These are phyloP conservation scores for Epichloe sibirici DNA, from an alignment of 2,329 filamentous ascomycete species.

Conservation along the genomic window DNA sequence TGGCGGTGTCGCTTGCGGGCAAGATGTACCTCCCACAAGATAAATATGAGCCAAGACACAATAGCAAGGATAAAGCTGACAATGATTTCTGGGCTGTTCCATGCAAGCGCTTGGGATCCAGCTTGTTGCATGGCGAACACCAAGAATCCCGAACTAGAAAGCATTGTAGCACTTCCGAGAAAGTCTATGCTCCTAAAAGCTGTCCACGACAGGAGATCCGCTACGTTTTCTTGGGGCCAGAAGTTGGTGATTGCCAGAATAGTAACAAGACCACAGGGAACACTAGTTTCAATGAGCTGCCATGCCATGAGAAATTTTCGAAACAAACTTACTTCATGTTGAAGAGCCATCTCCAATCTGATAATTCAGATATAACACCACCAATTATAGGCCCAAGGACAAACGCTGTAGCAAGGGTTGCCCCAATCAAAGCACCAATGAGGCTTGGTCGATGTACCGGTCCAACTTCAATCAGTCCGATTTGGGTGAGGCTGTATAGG, in stretches of 20 bases:
- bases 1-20: slow-evolving; percentile 21
- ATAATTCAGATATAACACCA: slow-evolving; percentile 39
- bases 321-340: slow-evolving; percentile 41
- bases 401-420: slow-evolving; percentile 44
- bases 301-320: not conserved
- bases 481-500: slow-evolving; percentile 47
- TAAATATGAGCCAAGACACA: slow-evolving; percentile 35
- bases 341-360: slow-evolving; percentile 48
- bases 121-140: slow-evolving; percentile 46
- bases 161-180: slow-evolving; percentile 36
- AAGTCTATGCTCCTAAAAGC: slow-evolving; percentile 39
- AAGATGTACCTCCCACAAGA: slow-evolving; percentile 38
- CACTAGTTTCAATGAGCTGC: slow-evolving; percentile 20
- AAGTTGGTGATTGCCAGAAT: slow-evolving; percentile 34
- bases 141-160: slow-evolving; percentile 39
- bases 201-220: slow-evolving; percentile 25
- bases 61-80: slow-evolving; percentile 33
- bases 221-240: slow-evolving; percentile 29
- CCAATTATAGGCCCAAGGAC: slow-evolving; percentile 47
- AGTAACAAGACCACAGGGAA: slow-evolving; percentile 35
- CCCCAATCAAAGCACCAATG: slow-evolving; percentile 42
- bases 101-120: slow-evolving; percentile 37
- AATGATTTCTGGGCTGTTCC: slow-evolving; percentile 40
- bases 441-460: slow-evolving; percentile 39
- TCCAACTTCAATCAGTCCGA: slow-evolving; percentile 43